Evolutionary conservation across 345 rosid species (phyloP), one percentile per base, ranked within the genome.

Genomic region (Arabidopsis arenosa): DNA sequence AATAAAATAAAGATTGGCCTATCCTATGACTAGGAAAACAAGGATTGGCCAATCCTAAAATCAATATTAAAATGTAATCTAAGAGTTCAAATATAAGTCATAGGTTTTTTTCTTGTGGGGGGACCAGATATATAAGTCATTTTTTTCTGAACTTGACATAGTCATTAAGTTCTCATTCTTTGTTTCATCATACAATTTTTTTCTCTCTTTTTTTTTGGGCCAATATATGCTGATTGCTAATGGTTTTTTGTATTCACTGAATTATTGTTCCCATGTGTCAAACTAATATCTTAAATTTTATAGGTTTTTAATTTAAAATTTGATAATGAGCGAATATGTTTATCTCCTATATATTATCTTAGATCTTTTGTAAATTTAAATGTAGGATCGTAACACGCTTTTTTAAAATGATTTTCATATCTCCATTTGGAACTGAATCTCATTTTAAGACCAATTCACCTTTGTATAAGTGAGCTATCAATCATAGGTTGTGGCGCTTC

Each of bases 71-170:
- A 58, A 58, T 66, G 56, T 51, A 32, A 60, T n/a, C 49, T 59
- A 74, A 26, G 75, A 63, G 61, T 77, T 77, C 53, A 63, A 80
- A 55, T 68, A 23, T 18, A 33, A 60, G 72, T 57, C 80, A 73
- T 80, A 81, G 81, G 80, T 66, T 23, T 78, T 77, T 73, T 69
- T 73, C 28, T 66, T 51, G 58, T 43, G 66, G 49, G 69, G 84
- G 76, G 74, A 72, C 77, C 81, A 74, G 5, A 28, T 28, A 47
- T 51, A 68, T 17, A 60, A 60, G 10, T 18, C 32, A 10, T 60
- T 37, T 36, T 15, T 37, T 60, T 0, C 15, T 9, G 12, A 37
- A 60, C 32, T 60, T 37, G 47, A 37, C 32, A 60, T 58, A 9
- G 48, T 66, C 60, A 51, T 67, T 64, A 70, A 68, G 79, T 77